Evolutionary conservation across 495 filamentous ascomycete species (phyloP).

Genomic region (Cercophora sp.): DNA sequence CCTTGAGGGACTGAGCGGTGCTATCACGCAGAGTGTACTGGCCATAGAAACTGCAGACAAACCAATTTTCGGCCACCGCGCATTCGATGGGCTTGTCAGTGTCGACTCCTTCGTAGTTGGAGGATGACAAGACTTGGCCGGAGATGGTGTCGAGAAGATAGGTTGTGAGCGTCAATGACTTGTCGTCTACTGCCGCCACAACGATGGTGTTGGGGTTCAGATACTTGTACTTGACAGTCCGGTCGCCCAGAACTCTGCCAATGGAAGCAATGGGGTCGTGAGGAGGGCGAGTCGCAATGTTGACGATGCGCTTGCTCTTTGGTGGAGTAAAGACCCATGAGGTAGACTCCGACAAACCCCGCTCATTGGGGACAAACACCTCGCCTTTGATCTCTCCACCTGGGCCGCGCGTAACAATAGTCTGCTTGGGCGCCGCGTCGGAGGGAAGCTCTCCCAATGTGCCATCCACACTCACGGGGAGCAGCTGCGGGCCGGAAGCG

Average conservation of each 20-base stretch:
- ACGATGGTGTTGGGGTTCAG: slow-evolving; percentile 83
- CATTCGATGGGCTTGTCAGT: slow-evolving; percentile 68
- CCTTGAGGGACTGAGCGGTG: slow-evolving; percentile 58
- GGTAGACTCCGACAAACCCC: slow-evolving; percentile 45
- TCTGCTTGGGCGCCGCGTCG: slow-evolving; percentile 40
- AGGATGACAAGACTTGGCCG: slow-evolving; percentile 69
- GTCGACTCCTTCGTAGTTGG: slow-evolving; percentile 70
- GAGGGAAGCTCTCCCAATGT: slow-evolving; percentile 37
- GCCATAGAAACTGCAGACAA: slow-evolving; percentile 81
- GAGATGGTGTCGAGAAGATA: slow-evolving; percentile 86
- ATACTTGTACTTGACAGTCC: slow-evolving; percentile 95
- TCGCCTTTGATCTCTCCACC: slow-evolving; percentile 61
- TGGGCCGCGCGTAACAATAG: slow-evolving; percentile 58
- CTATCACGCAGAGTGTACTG: slow-evolving; percentile 50
- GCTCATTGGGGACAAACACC: slow-evolving; percentile 40
- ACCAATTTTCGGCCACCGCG: slow-evolving; percentile 89
- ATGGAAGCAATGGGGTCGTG: slow-evolving; percentile 93
- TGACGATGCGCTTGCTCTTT: slow-evolving; percentile 60
- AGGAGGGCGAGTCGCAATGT: slow-evolving; percentile 60
- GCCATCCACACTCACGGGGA: slow-evolving; percentile 46
- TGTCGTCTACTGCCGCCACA: slow-evolving; percentile 63
- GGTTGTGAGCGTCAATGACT: slow-evolving; percentile 55
- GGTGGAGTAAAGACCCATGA: slow-evolving; percentile 75
- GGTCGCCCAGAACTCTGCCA: slow-evolving; percentile 84
- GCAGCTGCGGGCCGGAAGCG: slow-evolving; percentile 43